Evolutionary conservation across 2,329 filamentous ascomycete genomes (phyloP).

Genomic region (Samsoniella hepiali): DNA sequence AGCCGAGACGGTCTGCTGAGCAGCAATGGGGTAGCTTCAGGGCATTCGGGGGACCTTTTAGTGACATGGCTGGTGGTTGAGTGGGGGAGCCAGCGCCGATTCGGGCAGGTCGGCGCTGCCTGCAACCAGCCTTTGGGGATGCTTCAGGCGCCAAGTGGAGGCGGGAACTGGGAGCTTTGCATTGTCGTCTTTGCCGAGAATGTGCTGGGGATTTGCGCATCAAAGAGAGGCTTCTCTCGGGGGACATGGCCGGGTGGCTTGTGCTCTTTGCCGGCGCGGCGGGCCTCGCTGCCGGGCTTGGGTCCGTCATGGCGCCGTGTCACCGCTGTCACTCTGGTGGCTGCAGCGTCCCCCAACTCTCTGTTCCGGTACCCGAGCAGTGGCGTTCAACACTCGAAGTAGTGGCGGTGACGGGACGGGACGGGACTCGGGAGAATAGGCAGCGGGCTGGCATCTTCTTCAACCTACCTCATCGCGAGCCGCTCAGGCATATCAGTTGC

Average conservation of each 20-base stretch:
- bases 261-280: background rate
- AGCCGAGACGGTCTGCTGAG: background rate
- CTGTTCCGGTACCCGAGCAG: constrained; percentile 16
- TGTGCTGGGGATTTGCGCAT: background rate
- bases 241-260: background rate
- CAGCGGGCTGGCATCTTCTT: background rate
- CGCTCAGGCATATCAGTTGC: background rate
- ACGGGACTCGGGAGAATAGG: background rate
- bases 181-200: no score
- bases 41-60: background rate
- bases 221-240: constrained; percentile 1
- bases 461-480: constrained; percentile 6
- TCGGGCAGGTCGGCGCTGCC: constrained; percentile 11
- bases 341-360: background rate
- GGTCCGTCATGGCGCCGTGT: background rate
- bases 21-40: background rate
- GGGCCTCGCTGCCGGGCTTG: background rate
- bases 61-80: background rate
- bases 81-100: background rate
- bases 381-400: background rate
- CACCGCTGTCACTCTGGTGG: background rate
- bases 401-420: background rate
- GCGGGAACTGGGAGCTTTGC: background rate
- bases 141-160: background rate
- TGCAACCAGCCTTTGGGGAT: background rate